Percentiles rank a stretch among this genome's conserved stretches.
These are phyloP conservation scores for Russula olivacea DNA, from an alignment of 768 basidiomycete genomes.

Conservation along the genomic window DNA sequence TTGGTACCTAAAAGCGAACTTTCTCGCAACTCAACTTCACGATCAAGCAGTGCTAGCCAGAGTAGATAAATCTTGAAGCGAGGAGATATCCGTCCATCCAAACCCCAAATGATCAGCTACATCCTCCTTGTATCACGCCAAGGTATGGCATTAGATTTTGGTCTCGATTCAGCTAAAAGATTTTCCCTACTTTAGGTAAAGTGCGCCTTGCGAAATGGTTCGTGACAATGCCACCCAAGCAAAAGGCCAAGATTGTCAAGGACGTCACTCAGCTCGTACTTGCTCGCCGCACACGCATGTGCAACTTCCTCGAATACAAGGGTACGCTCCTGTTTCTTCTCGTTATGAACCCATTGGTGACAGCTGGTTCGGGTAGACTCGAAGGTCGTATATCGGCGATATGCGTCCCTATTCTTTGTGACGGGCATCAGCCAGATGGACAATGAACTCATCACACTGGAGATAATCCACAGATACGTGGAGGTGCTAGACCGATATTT, in stretches of 20 bases:
- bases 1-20: neutral
- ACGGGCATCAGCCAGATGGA: slow-evolving; percentile 76
- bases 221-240: slow-evolving; percentile 71
- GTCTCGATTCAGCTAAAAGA: neutral
- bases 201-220: slow-evolving; percentile 97
- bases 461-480: slow-evolving; percentile 91
- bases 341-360: neutral
- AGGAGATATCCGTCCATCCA: neutral
- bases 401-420: slow-evolving; percentile 94
- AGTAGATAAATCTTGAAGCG: neutral
- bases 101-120: slow-evolving; percentile 72
- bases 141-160: slow-evolving; percentile 39
- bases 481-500: slow-evolving; percentile 83
- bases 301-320: slow-evolving; percentile 96
- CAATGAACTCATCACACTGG: slow-evolving; percentile 88
- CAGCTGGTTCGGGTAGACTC: slow-evolving; percentile 41
- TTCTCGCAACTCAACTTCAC: neutral
- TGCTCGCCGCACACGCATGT: slow-evolving; percentile 83
- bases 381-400: slow-evolving; percentile 91
- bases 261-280: slow-evolving; percentile 93
- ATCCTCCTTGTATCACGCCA: slow-evolving; percentile 91
- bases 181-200: slow-evolving; percentile 54
- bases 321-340: slow-evolving; percentile 43
- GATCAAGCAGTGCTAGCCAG: neutral
- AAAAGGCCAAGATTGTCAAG: slow-evolving; percentile 87